A percentile compares a stretch with the other conserved stretches of the same genome.
Conservation (phyloP, 2,329 filamentous ascomycete species). For the Aureobasidium uvarum region DNA sequence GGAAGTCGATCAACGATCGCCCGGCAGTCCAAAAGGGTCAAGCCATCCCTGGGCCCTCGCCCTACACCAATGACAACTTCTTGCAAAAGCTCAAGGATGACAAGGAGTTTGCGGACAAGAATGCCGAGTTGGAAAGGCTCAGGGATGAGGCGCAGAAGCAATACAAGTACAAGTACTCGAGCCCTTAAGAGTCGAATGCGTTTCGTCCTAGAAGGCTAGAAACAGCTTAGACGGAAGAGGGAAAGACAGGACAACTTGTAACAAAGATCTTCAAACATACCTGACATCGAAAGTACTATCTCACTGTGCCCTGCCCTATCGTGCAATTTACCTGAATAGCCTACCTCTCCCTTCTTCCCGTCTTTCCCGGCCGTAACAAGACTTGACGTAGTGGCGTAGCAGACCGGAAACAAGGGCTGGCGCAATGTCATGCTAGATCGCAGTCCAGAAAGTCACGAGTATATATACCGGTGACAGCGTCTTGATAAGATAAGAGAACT, state of each 20-base stretch:
- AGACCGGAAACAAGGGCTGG: not conserved
- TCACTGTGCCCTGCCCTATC: slow-evolving; percentile 5
- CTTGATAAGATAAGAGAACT: not conserved
- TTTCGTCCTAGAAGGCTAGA: not conserved
- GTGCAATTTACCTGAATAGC: not conserved
- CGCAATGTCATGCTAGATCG: not conserved
- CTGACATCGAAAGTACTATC: not conserved
- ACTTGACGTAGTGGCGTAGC: not conserved
- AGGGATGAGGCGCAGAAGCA: slow-evolving; percentile 47
- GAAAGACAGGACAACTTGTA: not conserved
- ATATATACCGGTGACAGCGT: not conserved
- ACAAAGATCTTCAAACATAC: not conserved
- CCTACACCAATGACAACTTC: slow-evolving; percentile 46
- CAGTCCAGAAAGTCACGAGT: slow-evolving; percentile 11
- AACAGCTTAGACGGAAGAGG: not conserved
- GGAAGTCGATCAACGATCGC: slow-evolving; percentile 43
- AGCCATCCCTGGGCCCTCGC: slow-evolving; percentile 40
- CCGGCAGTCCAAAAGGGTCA: slow-evolving; percentile 46
- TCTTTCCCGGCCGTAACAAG: slow-evolving; percentile 2
- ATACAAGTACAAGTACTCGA: slow-evolving; percentile 48
- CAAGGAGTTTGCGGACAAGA: slow-evolving; percentile 49
- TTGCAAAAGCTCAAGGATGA: slow-evolving; percentile 48
- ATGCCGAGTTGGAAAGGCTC: slow-evolving; percentile 41
- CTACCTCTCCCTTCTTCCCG: not conserved
- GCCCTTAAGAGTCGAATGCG: slow-evolving; percentile 34